Evolutionary conservation across 176 grass and related monocot genomes (phyloP), one percentile per base, ranked within the genome.

Genomic region (Oryza meridionalis): DNA sequence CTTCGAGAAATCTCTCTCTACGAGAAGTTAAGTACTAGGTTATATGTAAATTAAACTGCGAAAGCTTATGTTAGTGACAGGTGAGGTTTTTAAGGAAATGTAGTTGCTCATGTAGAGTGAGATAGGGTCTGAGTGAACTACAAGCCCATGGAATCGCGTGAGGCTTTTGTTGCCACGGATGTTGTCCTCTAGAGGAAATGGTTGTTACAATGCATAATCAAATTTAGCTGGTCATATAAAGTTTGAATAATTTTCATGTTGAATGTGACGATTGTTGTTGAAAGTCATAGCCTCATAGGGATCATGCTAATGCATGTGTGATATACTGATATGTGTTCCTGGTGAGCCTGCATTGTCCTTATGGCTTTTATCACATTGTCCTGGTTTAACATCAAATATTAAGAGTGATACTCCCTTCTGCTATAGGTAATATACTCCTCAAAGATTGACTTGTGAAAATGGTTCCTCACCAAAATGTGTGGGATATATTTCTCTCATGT

Each of bases 371-470:
- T 58, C 16, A 0, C 1, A 59, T 3, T 50, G 7, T 77, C 22
- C 43, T 78, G 74, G 25, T 71, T 71, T 49, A 14, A 24, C 22
- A 16, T 37, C 53, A 58, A 21, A 75, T 33, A 32, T 11, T 6
- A 19, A 46, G 21, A 82, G 46, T 14, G 62, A 69, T 43, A 15
- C 24, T 40, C 15, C 15, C 42, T 38, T 63, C 24, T 73, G 19
- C 49, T 49, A 11, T 9, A 67, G 35, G 35, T 35, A 17, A 7
- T 40, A 25, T 44, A 75, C 32, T 58, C 62, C 37, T 62, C 25
- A 31, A 69, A 46, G 63, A 75, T 27, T 3, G 58, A 61, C 68
- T 62, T 76, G 9, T 81, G 45, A 58, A 69, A 75, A 58, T 38
- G 12, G 43, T 16, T 17, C 65, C 11, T 82, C 32, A 42, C 4